phyloP scores from a whole-genome alignment of 192 early-diverging fungal genomes.

The Coemansia sp. region DNA sequence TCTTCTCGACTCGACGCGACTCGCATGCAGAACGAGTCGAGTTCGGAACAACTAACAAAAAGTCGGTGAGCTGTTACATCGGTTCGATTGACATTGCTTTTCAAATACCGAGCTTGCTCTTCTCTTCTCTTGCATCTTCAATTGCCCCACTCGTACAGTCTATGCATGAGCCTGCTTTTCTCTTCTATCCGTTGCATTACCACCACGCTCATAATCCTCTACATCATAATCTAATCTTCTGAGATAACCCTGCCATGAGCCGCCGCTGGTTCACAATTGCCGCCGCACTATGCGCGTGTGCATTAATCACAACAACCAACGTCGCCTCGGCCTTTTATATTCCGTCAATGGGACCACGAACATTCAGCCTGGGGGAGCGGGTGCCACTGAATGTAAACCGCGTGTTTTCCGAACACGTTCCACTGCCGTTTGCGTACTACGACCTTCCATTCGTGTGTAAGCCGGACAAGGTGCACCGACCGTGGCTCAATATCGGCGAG shows the following conservation, averaged over 20 bases:
- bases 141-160: not conserved
- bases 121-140: no score
- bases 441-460: constrained; percentile 67
- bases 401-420: constrained; percentile 67
- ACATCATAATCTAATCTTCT: no score
- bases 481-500: constrained; percentile 62
- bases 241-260: no score
- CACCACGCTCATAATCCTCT: no score
- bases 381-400: constrained; percentile 70
- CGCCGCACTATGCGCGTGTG: constrained; percentile 7
- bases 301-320: not conserved
- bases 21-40: not conserved
- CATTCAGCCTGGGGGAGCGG: constrained; percentile 50
- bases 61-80: no score
- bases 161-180: not conserved
- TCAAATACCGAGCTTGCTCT: no score
- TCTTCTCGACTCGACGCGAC: not conserved
- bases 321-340: constrained; percentile 41
- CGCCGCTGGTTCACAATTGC: not conserved
- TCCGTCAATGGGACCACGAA: constrained; percentile 46
- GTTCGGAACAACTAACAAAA: not conserved
- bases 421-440: constrained; percentile 65
- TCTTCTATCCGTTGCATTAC: no score
- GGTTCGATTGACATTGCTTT: no score
- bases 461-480: constrained; percentile 24